phyloP scores from a whole-genome alignment of 441 rosid species.

The Syzygium syzygioides region DNA sequence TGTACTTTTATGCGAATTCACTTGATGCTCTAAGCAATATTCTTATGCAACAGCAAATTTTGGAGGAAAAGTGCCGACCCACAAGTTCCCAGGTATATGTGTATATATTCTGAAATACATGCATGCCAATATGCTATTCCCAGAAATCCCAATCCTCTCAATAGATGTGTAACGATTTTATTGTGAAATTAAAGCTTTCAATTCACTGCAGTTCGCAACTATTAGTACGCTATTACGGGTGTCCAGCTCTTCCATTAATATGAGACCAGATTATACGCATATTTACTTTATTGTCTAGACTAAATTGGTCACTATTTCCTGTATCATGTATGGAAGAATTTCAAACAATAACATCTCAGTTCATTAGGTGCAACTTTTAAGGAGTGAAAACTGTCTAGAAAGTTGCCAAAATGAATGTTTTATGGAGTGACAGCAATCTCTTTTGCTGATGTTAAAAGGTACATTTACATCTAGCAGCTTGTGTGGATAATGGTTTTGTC shows the following conservation, averaged over 20 bases:
- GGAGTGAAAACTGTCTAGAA: not conserved
- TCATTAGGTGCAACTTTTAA: not conserved
- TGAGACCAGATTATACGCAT: not conserved
- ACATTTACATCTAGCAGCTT: slow-evolving; percentile 6
- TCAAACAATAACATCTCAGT: not conserved
- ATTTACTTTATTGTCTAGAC: not conserved
- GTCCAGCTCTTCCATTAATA: not conserved
- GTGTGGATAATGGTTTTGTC: slow-evolving; percentile 2
- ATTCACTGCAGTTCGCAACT: not conserved
- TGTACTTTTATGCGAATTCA: not conserved
- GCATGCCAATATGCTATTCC: not conserved
- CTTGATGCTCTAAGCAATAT: not conserved
- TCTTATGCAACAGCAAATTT: slow-evolving; percentile 15
- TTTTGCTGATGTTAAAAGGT: slow-evolving; percentile 7
- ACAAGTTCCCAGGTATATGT: slow-evolving; percentile 19
- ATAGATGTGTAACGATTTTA: not conserved
- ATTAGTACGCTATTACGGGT: not conserved
- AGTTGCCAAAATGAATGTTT: not conserved
- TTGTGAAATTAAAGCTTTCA: not conserved
- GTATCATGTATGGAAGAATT: not conserved
- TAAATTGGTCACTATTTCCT: not conserved
- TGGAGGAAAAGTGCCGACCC: slow-evolving; percentile 13
- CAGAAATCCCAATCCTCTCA: not conserved
- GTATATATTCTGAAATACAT: not conserved
- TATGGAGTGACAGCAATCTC: not conserved